A percentile compares a stretch with the other conserved stretches of the same genome.
Evolutionary conservation across 1,139 yeast species (phyloP).

Genomic region (Spathaspora sp.): DNA sequence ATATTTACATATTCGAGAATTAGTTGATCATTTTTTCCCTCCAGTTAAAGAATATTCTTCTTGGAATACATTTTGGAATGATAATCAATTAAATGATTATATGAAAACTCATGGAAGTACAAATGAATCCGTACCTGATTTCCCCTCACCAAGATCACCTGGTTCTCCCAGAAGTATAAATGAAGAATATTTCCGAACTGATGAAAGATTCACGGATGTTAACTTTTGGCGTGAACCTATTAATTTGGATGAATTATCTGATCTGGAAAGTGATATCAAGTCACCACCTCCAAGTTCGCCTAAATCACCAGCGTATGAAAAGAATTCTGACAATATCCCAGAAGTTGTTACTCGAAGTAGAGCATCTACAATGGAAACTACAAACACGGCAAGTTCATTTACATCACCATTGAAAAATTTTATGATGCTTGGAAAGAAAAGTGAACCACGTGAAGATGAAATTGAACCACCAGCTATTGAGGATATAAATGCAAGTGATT

Average conservation of each 20-base stretch:
- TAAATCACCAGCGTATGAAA: conserved; percentile 1
- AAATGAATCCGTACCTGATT: conserved; percentile 8
- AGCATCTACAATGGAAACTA: conserved; percentile 21
- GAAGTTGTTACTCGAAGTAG: conserved; percentile 5
- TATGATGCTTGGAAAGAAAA: conserved; percentile 33
- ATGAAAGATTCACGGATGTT: conserved; percentile 78
- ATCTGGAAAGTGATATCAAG: conserved; percentile 33
- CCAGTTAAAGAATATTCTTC: conserved; percentile 56
- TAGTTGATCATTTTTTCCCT: conserved; percentile 97
- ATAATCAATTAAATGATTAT: conserved; percentile 36
- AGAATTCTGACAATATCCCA: background rate
- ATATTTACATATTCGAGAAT: conserved; percentile 85
- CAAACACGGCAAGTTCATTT: conserved; percentile 34
- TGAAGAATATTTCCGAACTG: conserved; percentile 29
- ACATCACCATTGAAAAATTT: conserved; percentile 45
- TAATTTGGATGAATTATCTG: conserved; percentile 59
- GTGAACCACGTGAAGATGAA: conserved; percentile 8
- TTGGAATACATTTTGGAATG: conserved; percentile 38
- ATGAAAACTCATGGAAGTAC: conserved; percentile 16
- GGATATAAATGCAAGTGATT: conserved; percentile 16
- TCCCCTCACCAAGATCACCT: conserved; percentile 22
- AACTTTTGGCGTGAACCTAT: conserved; percentile 91
- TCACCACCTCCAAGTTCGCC: conserved; percentile 6
- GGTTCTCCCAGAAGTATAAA: conserved; percentile 21
- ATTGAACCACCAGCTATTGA: conserved; percentile 10